Percentiles rank a stretch among this genome's conserved stretches.
phyloP scores from a whole-genome alignment of 1,284 basidiomycete genomes.

The Leucoagaricus sp. region DNA sequence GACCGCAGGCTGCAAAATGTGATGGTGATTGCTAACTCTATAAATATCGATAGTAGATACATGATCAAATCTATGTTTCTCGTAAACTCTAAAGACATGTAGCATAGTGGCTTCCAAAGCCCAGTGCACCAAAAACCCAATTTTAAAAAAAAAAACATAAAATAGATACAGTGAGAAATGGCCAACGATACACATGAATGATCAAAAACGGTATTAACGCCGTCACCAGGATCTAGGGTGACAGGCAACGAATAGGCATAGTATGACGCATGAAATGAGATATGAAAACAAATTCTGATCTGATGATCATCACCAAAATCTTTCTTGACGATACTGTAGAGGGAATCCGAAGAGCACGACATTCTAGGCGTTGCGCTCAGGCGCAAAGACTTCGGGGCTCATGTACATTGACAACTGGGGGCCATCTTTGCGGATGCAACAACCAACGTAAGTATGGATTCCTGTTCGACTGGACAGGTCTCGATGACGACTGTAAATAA shows the following conservation, averaged over 20 bases:
- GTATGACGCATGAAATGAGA: not conserved
- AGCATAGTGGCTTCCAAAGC: not conserved
- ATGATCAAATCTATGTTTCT: not conserved
- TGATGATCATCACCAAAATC: not conserved
- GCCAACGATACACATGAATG: not conserved
- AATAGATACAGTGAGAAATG: not conserved
- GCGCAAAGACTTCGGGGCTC: constrained; percentile 20
- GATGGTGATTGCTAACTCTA: not conserved
- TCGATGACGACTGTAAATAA: constrained; percentile 14
- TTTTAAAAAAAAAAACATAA: not conserved
- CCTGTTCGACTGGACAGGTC: constrained; percentile 18
- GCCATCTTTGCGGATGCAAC: constrained; percentile 17
- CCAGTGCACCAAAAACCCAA: not conserved
- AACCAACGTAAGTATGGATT: constrained; percentile 21
- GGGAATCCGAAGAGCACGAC: not conserved
- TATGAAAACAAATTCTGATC: not conserved
- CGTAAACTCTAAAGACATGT: not conserved
- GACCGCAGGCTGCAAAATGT: no score
- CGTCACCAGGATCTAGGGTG: not conserved
- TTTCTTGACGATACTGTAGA: not conserved
- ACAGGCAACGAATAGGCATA: not conserved
- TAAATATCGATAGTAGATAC: not conserved
- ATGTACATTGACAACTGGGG: constrained; percentile 21
- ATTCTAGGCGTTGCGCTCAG: constrained; percentile 5
- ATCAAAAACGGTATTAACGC: not conserved